Conservation (phyloP, 2,329 filamentous ascomycete genomes). For the Orbilia quercus region DNA sequence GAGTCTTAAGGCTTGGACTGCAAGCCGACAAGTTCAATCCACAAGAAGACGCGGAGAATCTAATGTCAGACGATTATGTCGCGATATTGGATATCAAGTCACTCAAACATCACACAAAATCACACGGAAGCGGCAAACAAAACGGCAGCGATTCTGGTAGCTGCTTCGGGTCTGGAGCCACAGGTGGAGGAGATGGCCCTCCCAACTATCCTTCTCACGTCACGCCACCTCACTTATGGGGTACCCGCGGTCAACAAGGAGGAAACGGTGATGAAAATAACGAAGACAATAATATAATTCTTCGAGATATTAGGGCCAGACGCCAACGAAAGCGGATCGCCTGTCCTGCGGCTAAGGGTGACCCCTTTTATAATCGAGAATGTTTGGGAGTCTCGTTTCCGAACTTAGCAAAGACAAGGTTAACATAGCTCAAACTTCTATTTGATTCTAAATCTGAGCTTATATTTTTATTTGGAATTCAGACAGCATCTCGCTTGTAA, state of each 20-base stretch:
- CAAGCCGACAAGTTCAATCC: background rate
- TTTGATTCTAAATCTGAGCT: background rate
- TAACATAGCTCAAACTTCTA: background rate
- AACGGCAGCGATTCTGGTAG: background rate
- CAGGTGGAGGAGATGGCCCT: background rate
- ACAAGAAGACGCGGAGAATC: background rate
- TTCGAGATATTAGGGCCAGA: background rate
- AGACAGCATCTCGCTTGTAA: conserved; percentile 42
- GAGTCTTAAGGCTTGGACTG: background rate
- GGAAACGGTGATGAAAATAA: conserved; percentile 7
- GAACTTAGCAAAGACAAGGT: conserved; percentile 50
- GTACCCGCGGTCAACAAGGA: conserved; percentile 7
- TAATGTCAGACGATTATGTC: conserved; percentile 8
- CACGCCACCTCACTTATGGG: conserved; percentile 30
- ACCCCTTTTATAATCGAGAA: conserved; percentile 33
- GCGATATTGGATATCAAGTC: background rate
- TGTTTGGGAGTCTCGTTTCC: conserved; percentile 44
- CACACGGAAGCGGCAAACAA: conserved; percentile 11
- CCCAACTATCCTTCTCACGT: conserved; percentile 25
- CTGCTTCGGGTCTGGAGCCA: background rate
- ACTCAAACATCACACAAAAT: background rate
- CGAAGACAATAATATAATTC: background rate
- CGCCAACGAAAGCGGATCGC: conserved; percentile 22
- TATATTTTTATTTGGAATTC: background rate
- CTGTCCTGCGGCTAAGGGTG: conserved; percentile 51